Base-by-base conservation (phyloP, 805 yeast species). In the Saturnispora dispora region DNA sequence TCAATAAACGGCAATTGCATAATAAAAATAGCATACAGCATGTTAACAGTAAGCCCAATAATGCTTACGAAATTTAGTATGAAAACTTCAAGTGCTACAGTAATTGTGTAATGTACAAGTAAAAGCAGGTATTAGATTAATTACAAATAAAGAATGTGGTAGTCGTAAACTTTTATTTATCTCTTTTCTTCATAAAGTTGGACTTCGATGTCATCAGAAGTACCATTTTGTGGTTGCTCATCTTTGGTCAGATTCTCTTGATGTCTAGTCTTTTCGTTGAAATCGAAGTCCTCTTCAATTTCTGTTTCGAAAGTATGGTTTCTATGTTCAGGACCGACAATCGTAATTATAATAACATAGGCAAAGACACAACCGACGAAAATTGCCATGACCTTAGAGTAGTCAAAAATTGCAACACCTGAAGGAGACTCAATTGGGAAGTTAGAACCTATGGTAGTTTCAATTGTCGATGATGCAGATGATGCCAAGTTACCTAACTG, bases 401-500 rank as follows among this genome's bases (percentile, higher is more conserved):
- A 81, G 58, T 81, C 72, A 56, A 69, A 77, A 40, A 64, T 53
- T 15, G 30, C 48, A 17, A 58, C 58, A 49, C 75, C 73, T 25
- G 56, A 48, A 2, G 54, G 53, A 54, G 63, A 61, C 17, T 57
- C 55, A 11, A 73, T 50, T 53, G 79, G 79, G 70, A 79, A 81
- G 39, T 69, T 56, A 56, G 75, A 78, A 53, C 86, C 86, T 55
- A 82, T 74, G 20, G 79, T 78, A 30, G 82, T 68, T 65, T 82
- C 85, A 55, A 82, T 82, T n/a, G 87, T 82, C 0, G 85, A 77
- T 1, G 83, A 77, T 3, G 86, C 85, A 39, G 83, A 77, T 1
- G 83, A 77, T 22, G 80, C 81, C 60, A 82, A 71, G 66, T 82
- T 82, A 70, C 88, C 88, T 57, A 82, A 68, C 63, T 82, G 87